Evolutionary conservation across 352 stramenopile genomes (phyloP), one percentile per base, ranked within the genome.

Genomic region (Vaucheria bursata): DNA sequence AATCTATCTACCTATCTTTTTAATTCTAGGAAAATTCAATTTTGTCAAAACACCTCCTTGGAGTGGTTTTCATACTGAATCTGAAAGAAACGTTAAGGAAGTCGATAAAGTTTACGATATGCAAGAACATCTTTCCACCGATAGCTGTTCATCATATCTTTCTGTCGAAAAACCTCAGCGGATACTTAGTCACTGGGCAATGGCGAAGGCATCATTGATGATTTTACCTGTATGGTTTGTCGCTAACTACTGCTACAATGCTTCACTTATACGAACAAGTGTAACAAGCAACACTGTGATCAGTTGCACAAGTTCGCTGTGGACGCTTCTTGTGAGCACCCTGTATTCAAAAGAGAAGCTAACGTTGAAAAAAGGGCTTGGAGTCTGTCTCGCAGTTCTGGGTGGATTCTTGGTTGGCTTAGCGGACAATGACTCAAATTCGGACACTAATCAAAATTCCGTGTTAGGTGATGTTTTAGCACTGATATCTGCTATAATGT

Each of bases 221-320:
- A 86, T 98, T 76, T 91, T 89, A 50, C 92, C 92, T 5, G 80
- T 97, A 29, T 98, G 93, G 93, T 97, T 97, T 83, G 71, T 94
- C 31, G 92, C 92, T 38, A 97, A 97, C 79, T 96, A 90, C 71
- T 88, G 89, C 45, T 97, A 97, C 86, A 97, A 97, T 85, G 83
- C 90, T 49, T 93, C 87, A 49, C 82, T 97, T 8, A 87, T 90
- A 79, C 90, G 90, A 79, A 97, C 92, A n/a, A 89, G 88, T 50
- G 93, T 98, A 34, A 95, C 92, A 33, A 96, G 89, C 80, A 95
- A 87, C 69, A 98, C 94, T 6, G 94, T 98, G 38, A 90, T 98
- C 69, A 93, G 88, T 74, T 92, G 89, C 39, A 97, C 92, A 37
- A 94, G 91, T 34, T 93, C 88, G 32, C 87, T 97, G 25, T 98